Evolutionary conservation across 176 grass and related monocot species (phyloP).

Genomic region (barley (Hordeum vulgare)): DNA sequence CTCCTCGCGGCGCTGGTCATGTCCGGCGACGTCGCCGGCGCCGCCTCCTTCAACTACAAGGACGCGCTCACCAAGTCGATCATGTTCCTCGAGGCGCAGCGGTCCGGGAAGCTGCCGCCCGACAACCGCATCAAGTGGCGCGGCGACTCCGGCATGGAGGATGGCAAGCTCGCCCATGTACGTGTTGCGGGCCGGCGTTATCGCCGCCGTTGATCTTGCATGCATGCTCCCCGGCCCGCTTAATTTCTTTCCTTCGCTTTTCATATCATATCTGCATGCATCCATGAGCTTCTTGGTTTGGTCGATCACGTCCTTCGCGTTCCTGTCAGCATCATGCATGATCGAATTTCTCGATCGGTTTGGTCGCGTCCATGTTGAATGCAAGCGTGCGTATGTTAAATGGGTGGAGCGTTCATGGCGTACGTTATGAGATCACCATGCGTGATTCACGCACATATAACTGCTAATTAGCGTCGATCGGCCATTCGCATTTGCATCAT

Average conservation of each 20-base stretch:
- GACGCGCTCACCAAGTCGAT: conserved; percentile 82
- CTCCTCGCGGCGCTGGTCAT: conserved; percentile 41
- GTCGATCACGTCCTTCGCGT: neutral
- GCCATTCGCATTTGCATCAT: neutral
- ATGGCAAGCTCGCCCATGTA: conserved; percentile 82
- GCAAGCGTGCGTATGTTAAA: neutral
- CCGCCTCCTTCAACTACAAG: conserved; percentile 51
- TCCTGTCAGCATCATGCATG: no score
- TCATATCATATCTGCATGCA: no score
- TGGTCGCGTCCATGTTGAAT: neutral
- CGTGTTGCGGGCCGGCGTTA: neutral
- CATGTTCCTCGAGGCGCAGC: conserved; percentile 91
- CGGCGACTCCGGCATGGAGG: conserved; percentile 78
- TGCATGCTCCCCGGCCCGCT: neutral
- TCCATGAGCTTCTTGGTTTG: neutral
- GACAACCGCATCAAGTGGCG: conserved; percentile 83
- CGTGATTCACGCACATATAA: neutral
- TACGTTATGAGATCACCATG: neutral
- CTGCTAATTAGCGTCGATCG: neutral
- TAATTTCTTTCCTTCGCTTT: neutral
- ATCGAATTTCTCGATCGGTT: no score
- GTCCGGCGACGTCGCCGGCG: conserved; percentile 25
- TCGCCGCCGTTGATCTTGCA: neutral
- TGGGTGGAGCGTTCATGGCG: neutral
- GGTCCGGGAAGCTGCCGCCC: conserved; percentile 79